Base-by-base conservation (phyloP, 2,329 filamentous ascomycete species). In the Pseudogymnoascus sp. region DNA sequence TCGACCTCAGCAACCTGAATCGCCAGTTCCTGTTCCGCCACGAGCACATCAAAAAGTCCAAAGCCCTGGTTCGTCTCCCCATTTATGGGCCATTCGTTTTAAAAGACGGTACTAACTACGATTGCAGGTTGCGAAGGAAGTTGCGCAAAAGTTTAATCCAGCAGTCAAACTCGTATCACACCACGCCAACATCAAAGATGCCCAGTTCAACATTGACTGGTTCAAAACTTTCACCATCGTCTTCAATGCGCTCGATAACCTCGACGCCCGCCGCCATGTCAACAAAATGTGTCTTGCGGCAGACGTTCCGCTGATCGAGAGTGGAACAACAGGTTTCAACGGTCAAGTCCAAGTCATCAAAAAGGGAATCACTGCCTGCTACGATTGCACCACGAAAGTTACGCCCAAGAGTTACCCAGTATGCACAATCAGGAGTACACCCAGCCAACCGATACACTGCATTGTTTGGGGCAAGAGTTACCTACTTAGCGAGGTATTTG, bases 401-500 rank as follows among this genome's bases (percentile, higher is more conserved):
- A 84, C 88, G 1, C 92, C 92, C 5, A 97, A 96, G 72, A 88
- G 88, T 1, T 97, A 95, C 69, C 92, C 94, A 1, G 92, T 97
- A 39, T 99, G 94, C 76, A 99, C 94, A 1, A 97, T 99, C 67
- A 84, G 94, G 71, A 96, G 90, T 72, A 99, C 92, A 0, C 94
- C 94, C 0, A 95, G 89, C 65, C 92, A 97, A 68, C 90, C 92
- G 0, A 97, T 99, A 41, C 94, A 99, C 74, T 97, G 94, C 75
- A 99, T 99, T 63, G 92, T 99, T 2, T 99, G 94, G 94, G 92
- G 83, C 18, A 99, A 97, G 75, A 96, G 91, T 71, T 99, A 97
- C 72, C 80, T 99, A 7, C 82, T 99, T 62, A 94, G 77, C 65
- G 94, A 99, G 72, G 85, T 99, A 6, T 99, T 96, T 67, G 94